Percentiles rank a stretch among this genome's conserved stretches.
Evolutionary conservation across 2,329 filamentous ascomycete species (phyloP).

Genomic region (Ampelomyces quisqualis): DNA sequence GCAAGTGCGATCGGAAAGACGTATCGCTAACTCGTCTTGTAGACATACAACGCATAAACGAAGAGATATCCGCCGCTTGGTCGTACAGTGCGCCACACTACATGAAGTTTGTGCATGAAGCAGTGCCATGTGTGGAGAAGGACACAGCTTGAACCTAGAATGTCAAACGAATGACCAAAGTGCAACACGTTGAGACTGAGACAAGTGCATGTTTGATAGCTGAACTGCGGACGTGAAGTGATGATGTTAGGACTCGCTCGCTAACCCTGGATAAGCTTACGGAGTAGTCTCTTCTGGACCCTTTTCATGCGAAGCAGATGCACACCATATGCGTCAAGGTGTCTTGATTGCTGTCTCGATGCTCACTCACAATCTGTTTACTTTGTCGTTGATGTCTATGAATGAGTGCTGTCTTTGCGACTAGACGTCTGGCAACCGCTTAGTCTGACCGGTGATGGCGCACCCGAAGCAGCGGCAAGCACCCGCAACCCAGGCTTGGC

Average conservation of each 20-base stretch:
- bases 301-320: no score
- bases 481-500: slow-evolving; percentile 19
- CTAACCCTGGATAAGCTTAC: no score
- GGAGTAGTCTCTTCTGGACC: no score
- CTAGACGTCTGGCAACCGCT: no score
- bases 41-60: slow-evolving; percentile 85
- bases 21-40: not conserved
- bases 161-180: slow-evolving; percentile 21
- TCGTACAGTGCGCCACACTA: slow-evolving; percentile 18
- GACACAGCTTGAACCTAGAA: slow-evolving; percentile 25
- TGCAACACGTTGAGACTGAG: no score
- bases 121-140: slow-evolving; percentile 14
- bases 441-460: no score
- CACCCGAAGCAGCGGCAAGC: slow-evolving; percentile 15
- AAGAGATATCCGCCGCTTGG: slow-evolving; percentile 16
- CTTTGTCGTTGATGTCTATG: no score
- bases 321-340: no score
- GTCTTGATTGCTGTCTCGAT: no score
- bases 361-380: no score
- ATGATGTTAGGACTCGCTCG: not conserved
- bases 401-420: no score
- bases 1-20: not conserved
- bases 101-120: slow-evolving; percentile 5
- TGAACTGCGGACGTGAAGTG: not conserved
- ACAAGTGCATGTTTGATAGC: not conserved